Evolutionary conservation across 306 rosid species (phyloP), one percentile per base, ranked within the genome.

Genomic region (Heteromeles arbutifolia): DNA sequence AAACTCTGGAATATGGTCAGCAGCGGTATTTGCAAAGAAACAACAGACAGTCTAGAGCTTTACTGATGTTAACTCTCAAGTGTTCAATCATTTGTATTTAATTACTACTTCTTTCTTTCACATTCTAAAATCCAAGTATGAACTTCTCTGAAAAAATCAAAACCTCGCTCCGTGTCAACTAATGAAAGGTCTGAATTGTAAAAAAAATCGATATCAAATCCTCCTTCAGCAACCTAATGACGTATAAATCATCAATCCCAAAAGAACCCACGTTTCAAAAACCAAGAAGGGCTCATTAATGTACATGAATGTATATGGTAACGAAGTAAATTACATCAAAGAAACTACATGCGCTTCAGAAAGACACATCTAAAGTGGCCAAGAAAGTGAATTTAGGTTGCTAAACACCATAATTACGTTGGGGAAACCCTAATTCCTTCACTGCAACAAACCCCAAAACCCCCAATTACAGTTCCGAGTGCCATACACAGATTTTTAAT

Each of bases 371-470:
- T 17, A 29, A 64, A 17, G 68, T 31, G 3, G 34, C 37, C 69
- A 65, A 65, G 26, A 19, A 67, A 37, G 26, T 22, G 71, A 21
- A 67, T 21, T 11, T 7, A 17, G 17, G 19, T 31, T 26, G 34
- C 43, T 17, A 18, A 65, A 65, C 69, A 65, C 31, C 56, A 41
- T 24, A 44, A 57, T 18, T 8, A 37, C 66, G 15, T 48, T 2
- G 54, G 14, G 14, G 18, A 73, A 73, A 25, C 77, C 77, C 68
- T 39, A 73, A 73, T 67, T 67, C 21, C 22, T 45, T 69, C 8
- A 8, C 64, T 24, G 74, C 18, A 53, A 65, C 58, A 44, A 74
- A 77, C 21, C 64, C 78, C 25, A 62, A 43, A 64, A 80, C 34
- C 58, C 29, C 52, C 45, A 2, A 25, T 44, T 0, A 59, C 69